Evolutionary conservation across 129 eudicot genomes (phyloP).

Genomic region (Saposhnikovia divaricata): DNA sequence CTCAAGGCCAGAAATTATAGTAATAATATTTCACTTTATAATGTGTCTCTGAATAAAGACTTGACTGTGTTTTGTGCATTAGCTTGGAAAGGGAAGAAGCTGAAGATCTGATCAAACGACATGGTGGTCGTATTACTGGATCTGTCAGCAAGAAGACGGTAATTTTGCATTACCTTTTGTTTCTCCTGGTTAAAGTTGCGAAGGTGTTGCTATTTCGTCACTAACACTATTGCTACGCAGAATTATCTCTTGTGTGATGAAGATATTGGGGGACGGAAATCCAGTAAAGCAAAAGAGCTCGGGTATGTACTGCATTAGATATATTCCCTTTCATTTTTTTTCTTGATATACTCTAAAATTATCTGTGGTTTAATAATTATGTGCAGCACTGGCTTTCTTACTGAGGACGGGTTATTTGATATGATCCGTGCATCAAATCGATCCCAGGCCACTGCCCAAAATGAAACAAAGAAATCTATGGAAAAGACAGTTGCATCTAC

Average conservation of each 20-base stretch:
- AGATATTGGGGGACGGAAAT: conserved; percentile 91
- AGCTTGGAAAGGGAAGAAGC: conserved; percentile 99
- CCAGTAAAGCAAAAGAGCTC: conserved; percentile 74
- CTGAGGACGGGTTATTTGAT: conserved; percentile 90
- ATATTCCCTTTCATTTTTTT: neutral
- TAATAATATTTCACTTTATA: neutral
- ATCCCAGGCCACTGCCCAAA: conserved; percentile 32
- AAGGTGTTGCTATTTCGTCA: neutral
- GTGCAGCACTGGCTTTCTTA: conserved; percentile 63
- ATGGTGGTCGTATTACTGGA: conserved; percentile 96
- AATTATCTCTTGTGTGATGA: conserved; percentile 94
- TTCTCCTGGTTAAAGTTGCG: neutral
- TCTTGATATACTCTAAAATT: conserved; percentile 1
- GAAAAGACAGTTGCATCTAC: conserved; percentile 37
- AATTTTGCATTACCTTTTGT: conserved; percentile 14
- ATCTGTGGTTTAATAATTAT: conserved; percentile 6
- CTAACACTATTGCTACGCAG: conserved; percentile 36
- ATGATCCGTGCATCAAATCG: conserved; percentile 68
- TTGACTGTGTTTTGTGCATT: conserved; percentile 10
- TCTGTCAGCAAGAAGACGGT: conserved; percentile 99
- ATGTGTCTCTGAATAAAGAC: neutral
- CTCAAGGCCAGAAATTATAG: neutral
- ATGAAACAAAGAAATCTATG: conserved; percentile 37
- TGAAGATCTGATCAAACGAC: conserved; percentile 85
- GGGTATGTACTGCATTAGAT: conserved; percentile 44